Percentiles rank a stretch among this genome's conserved stretches.
Conservation (phyloP, 2,329 filamentous ascomycete genomes). For the Dothideomycetidae sp. region DNA sequence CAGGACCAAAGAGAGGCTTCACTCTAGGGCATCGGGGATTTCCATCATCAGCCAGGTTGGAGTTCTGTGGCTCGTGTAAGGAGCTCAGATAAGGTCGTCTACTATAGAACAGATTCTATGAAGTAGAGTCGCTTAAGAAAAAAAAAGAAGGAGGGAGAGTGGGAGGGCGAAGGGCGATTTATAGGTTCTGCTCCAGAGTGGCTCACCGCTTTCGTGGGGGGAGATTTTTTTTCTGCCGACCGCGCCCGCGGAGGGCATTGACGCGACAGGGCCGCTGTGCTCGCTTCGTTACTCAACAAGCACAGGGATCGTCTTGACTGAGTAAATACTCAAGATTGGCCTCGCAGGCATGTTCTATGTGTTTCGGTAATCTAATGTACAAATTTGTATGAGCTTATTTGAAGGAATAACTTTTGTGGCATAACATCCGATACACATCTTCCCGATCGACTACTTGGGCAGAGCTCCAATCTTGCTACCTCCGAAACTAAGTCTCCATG, state of each 20-base stretch:
- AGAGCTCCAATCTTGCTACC: background rate
- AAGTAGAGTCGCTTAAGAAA: constrained; percentile 16
- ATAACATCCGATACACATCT: too few species aligned
- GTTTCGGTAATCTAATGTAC: too few species aligned
- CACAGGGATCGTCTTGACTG: too few species aligned
- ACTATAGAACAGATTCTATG: constrained; percentile 97
- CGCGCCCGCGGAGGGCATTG: too few species aligned
- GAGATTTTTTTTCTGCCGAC: background rate
- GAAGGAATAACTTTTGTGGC: too few species aligned
- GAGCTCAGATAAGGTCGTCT: constrained; percentile 84
- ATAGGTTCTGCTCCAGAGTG: background rate
- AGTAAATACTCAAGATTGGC: too few species aligned
- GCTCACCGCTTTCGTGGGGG: background rate
- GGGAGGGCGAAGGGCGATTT: background rate
- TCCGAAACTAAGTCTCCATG: background rate
- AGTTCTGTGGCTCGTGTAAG: constrained; percentile 83
- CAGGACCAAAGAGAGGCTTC: constrained; percentile 37
- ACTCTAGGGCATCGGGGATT: constrained; percentile 82
- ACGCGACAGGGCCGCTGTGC: too few species aligned
- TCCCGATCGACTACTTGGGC: too few species aligned
- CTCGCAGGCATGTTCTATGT: too few species aligned
- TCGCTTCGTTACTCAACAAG: too few species aligned
- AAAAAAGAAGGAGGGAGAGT: constrained; percentile 10
- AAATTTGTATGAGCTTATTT: too few species aligned
- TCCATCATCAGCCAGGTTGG: constrained; percentile 85